phyloP scores from a whole-genome alignment of 225 moss, liverwort and hornwort genomes.

The Marchantia polymorpha region DNA sequence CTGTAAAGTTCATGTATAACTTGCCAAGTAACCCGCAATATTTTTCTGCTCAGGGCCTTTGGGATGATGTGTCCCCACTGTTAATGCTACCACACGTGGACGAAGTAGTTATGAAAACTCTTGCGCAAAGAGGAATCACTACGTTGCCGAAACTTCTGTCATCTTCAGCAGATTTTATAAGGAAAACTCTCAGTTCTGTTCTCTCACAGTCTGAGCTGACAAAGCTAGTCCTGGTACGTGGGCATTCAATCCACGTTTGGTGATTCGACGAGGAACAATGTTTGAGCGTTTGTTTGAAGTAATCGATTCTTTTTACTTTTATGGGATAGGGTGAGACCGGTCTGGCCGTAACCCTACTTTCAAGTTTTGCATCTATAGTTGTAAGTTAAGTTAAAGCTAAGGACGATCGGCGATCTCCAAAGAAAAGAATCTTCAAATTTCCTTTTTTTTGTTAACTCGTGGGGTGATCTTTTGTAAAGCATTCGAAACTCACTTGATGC shows the following conservation, averaged over 20 bases:
- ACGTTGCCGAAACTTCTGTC: constrained; percentile 60
- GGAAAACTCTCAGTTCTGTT: constrained; percentile 56
- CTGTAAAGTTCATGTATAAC: neutral
- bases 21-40: neutral
- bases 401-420: neutral
- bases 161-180: constrained; percentile 57
- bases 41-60: constrained; percentile 56
- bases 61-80: constrained; percentile 71
- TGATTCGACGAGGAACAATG: neutral
- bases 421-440: neutral
- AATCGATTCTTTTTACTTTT: neutral
- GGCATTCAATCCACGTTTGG: neutral
- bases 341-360: neutral
- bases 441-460: no score
- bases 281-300: neutral
- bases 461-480: no score
- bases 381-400: neutral
- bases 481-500: neutral
- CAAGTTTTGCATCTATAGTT: neutral
- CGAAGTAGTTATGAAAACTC: constrained; percentile 43
- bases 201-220: constrained; percentile 58
- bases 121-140: constrained; percentile 51
- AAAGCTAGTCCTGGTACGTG: constrained; percentile 67
- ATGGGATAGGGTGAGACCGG: neutral
- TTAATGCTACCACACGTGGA: constrained; percentile 78